Percentiles rank a stretch among this genome's conserved stretches.
phyloP scores from a whole-genome alignment of 768 basidiomycete genomes.

The Xerocomellus intermedius region DNA sequence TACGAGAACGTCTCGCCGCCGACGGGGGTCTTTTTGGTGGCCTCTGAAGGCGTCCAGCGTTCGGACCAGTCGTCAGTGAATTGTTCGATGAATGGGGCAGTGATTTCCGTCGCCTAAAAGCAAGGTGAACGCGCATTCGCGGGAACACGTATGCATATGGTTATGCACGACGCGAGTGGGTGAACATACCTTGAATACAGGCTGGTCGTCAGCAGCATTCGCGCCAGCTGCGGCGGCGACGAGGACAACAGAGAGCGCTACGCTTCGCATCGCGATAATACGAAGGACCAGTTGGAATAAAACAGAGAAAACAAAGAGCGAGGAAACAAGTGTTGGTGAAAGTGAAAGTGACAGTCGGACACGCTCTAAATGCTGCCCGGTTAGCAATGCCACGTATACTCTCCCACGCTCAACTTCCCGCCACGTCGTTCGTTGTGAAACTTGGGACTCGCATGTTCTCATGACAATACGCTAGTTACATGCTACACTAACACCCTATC shows the following conservation, averaged over 20 bases:
- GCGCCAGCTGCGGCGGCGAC: slow-evolving; percentile 65
- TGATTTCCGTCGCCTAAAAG: slow-evolving; percentile 67
- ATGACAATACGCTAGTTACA: slow-evolving; percentile 13
- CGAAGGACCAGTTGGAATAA: slow-evolving; percentile 60
- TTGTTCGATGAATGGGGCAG: slow-evolving; percentile 93
- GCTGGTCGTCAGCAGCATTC: slow-evolving; percentile 60
- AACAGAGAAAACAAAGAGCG: slow-evolving; percentile 37
- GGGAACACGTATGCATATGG: slow-evolving; percentile 8
- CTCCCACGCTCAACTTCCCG: slow-evolving; percentile 34
- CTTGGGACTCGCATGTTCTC: background rate
- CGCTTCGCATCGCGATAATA: slow-evolving; percentile 75
- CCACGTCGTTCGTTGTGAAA: slow-evolving; percentile 1
- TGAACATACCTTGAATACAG: slow-evolving; percentile 61
- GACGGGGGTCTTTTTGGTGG: slow-evolving; percentile 96
- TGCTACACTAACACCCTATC: slow-evolving; percentile 36
- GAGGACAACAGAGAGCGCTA: slow-evolving; percentile 74
- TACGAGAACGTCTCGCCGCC: slow-evolving; percentile 96
- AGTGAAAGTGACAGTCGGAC: slow-evolving; percentile 11
- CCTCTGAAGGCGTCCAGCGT: slow-evolving; percentile 95
- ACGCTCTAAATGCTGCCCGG: slow-evolving; percentile 37
- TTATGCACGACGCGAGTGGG: background rate
- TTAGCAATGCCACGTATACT: slow-evolving; percentile 44
- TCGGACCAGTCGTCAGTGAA: slow-evolving; percentile 89
- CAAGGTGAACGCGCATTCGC: slow-evolving; percentile 1
- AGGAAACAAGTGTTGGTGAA: slow-evolving; percentile 32